Evolutionary conservation across 2,329 filamentous ascomycete species (phyloP).

Genomic region (Cryoendolithus antarcticus): DNA sequence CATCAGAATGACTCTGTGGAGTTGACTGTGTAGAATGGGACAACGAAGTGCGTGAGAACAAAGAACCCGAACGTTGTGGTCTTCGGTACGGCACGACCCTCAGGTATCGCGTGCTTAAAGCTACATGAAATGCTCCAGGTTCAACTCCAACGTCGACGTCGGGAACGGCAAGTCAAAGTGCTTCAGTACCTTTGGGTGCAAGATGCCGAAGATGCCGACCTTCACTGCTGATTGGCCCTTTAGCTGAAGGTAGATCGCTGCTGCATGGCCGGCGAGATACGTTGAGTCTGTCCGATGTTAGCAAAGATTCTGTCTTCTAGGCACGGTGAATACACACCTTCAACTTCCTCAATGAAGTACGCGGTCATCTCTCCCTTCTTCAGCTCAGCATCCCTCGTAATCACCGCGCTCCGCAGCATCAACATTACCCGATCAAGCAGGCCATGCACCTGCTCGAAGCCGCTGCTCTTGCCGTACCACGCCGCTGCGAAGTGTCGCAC

Average conservation of each 20-base stretch:
- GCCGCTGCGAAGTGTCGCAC: conserved; percentile 93
- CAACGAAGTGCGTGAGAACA: neutral
- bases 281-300: conserved; percentile 49
- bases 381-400: conserved; percentile 61
- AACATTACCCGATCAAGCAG: conserved; percentile 81
- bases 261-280: conserved; percentile 83
- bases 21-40: no score
- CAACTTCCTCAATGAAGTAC: conserved; percentile 91
- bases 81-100: no score
- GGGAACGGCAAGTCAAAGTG: conserved; percentile 91
- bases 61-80: no score
- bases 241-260: conserved; percentile 67
- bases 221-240: conserved; percentile 55
- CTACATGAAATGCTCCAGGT: conserved; percentile 83
- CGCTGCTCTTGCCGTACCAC: conserved; percentile 85
- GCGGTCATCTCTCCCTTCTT: conserved; percentile 36
- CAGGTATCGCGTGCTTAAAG: no score
- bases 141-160: conserved; percentile 86
- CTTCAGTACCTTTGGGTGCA: conserved; percentile 86
- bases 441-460: conserved; percentile 92
- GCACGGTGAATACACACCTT: conserved; percentile 41
- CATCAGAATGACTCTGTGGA: no score
- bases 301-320: neutral
- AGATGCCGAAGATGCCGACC: conserved; percentile 83
- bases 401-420: conserved; percentile 77